Percentiles rank a stretch among this genome's conserved stretches.
Evolutionary conservation across 768 basidiomycete species (phyloP).

Genomic region (Hemileccinum rubropunctum): DNA sequence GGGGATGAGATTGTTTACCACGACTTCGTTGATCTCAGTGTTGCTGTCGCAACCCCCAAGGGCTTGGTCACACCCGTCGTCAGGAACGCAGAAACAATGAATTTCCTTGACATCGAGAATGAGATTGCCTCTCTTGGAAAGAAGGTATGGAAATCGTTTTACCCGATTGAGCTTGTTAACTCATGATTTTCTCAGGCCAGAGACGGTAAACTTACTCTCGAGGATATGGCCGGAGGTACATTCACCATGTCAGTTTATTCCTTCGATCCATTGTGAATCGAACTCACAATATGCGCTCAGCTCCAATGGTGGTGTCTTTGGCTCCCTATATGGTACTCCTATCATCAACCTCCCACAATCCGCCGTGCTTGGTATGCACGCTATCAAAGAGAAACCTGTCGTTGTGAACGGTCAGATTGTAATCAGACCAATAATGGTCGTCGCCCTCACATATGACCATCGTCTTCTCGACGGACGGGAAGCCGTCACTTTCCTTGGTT

Average conservation of each 20-base stretch:
- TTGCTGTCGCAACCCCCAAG: slow-evolving; percentile 97
- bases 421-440: slow-evolving; percentile 95
- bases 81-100: slow-evolving; percentile 84
- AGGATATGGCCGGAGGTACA: slow-evolving; percentile 98
- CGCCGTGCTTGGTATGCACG: slow-evolving; percentile 95
- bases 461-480: slow-evolving; percentile 93
- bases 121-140: slow-evolving; percentile 89
- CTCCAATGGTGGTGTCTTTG: slow-evolving; percentile 98
- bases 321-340: slow-evolving; percentile 95
- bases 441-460: slow-evolving; percentile 94
- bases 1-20: slow-evolving; percentile 91
- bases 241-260: slow-evolving; percentile 83
- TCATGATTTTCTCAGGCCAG: slow-evolving; percentile 51
- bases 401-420: slow-evolving; percentile 95
- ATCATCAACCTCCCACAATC: slow-evolving; percentile 97
- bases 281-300: slow-evolving; percentile 37
- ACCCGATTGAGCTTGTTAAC: slow-evolving; percentile 3
- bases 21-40: slow-evolving; percentile 90
- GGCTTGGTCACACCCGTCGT: slow-evolving; percentile 96
- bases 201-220: slow-evolving; percentile 91
- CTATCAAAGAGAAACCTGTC: slow-evolving; percentile 87
- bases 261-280: not conserved
- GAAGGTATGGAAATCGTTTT: slow-evolving; percentile 51
- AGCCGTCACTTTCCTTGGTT: slow-evolving; percentile 96
- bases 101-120: slow-evolving; percentile 87